Evolutionary conservation across 106 monocot genomes (phyloP).

Genomic region (Ottelia alismoides): DNA sequence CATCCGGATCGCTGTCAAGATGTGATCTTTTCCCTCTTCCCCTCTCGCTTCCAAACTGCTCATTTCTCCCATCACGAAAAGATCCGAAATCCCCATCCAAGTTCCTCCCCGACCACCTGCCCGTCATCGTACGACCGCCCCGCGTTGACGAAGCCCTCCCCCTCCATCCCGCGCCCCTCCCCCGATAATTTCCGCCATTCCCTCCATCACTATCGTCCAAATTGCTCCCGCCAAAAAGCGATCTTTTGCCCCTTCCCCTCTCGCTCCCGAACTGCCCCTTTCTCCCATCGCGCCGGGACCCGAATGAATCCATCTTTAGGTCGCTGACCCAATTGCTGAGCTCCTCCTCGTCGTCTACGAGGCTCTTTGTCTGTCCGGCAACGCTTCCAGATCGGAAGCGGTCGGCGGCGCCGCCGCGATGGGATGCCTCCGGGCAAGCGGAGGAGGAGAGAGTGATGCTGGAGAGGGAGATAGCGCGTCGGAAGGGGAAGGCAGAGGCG

Average conservation of each 20-base stretch:
- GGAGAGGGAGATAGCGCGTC: background rate
- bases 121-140: no score
- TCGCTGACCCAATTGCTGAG: slow-evolving; percentile 73
- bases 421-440: slow-evolving; percentile 7
- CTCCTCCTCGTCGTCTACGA: slow-evolving; percentile 85
- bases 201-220: background rate
- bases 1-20: no score
- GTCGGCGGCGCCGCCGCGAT: background rate
- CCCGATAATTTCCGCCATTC: no score
- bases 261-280: no score
- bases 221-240: background rate
- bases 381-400: background rate
- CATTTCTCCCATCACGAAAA: no score
- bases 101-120: no score
- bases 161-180: no score
- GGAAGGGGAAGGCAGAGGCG: slow-evolving; percentile 5
- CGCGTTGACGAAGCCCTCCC: no score
- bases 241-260: no score
- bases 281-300: background rate
- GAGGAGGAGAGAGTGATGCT: slow-evolving; percentile 24
- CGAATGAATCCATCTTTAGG: slow-evolving; percentile 27
- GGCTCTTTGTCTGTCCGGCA: slow-evolving; percentile 36
- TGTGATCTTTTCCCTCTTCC: no score
- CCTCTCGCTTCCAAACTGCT: no score
- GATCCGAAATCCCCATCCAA: no score